Conservation (phyloP, 768 basidiomycete species). For the Lyophyllum semitale region DNA sequence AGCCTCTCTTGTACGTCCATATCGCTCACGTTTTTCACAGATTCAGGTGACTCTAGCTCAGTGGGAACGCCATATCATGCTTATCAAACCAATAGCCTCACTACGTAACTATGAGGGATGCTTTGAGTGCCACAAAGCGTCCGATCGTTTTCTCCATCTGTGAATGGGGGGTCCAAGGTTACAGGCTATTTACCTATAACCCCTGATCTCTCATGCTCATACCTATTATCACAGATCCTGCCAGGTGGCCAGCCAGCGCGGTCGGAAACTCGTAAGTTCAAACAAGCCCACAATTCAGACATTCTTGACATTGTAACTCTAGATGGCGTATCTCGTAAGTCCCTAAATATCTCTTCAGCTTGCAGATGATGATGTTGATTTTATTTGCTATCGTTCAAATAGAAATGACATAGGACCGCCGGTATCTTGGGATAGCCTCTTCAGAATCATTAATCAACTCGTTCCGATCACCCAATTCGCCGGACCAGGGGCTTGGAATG, state of each 20-base stretch:
- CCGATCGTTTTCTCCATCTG: conserved; percentile 56
- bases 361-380: no score
- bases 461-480: conserved; percentile 54
- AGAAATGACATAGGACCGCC: conserved; percentile 52
- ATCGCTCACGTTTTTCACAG: conserved; percentile 16
- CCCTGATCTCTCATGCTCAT: background rate
- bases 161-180: conserved; percentile 47
- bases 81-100: conserved; percentile 32
- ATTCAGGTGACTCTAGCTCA: conserved; percentile 30
- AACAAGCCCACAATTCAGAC: background rate
- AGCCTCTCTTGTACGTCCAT: conserved; percentile 5
- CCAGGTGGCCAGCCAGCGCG: conserved; percentile 46
- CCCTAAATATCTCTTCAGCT: no score
- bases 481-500: conserved; percentile 45
- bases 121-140: conserved; percentile 42
- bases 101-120: conserved; percentile 47
- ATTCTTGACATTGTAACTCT: background rate
- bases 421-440: conserved; percentile 46
- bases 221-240: conserved; percentile 37
- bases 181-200: background rate
- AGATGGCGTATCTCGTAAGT: conserved; percentile 49
- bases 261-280: conserved; percentile 46
- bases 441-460: conserved; percentile 52
- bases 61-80: background rate
- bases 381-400: no score